phyloP scores from a whole-genome alignment of 345 rosid genomes.

The Viola odorata region DNA sequence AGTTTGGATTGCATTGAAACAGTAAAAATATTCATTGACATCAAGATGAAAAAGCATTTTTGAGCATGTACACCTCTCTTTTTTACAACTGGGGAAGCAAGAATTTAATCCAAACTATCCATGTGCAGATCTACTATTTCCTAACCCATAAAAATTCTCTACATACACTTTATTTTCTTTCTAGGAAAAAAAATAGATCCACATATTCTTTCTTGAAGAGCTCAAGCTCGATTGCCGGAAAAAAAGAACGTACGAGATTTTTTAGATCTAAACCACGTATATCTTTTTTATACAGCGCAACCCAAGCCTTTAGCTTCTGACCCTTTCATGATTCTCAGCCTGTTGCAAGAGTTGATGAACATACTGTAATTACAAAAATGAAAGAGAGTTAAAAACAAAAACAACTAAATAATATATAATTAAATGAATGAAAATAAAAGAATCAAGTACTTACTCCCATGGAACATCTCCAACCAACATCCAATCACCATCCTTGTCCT shows the following conservation, averaged over 20 bases:
- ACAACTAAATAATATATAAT: neutral
- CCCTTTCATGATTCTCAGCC: constrained; percentile 53
- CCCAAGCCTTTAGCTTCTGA: constrained; percentile 49
- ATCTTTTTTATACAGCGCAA: constrained; percentile 23
- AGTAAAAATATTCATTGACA: too few species aligned
- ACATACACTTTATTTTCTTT: neutral
- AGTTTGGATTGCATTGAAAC: too few species aligned
- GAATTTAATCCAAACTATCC: neutral
- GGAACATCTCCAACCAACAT: constrained; percentile 28
- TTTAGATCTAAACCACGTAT: neutral
- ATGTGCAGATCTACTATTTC: constrained; percentile 7
- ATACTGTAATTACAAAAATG: constrained; percentile 17
- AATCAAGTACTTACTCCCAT: constrained; percentile 19
- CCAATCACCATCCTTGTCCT: constrained; percentile 29
- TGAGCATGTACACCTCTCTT: too few species aligned
- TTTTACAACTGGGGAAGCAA: too few species aligned
- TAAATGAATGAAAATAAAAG: neutral
- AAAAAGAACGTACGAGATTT: too few species aligned
- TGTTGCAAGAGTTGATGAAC: constrained; percentile 54
- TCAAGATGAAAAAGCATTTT: too few species aligned
- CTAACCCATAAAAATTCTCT: neutral
- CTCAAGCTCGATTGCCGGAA: neutral
- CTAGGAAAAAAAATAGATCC: neutral
- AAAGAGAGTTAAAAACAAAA: neutral
- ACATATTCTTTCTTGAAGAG: neutral